These are phyloP conservation scores for Ascosphaera apis DNA, from an alignment of 2,329 filamentous ascomycete species.

Conservation along the genomic window DNA sequence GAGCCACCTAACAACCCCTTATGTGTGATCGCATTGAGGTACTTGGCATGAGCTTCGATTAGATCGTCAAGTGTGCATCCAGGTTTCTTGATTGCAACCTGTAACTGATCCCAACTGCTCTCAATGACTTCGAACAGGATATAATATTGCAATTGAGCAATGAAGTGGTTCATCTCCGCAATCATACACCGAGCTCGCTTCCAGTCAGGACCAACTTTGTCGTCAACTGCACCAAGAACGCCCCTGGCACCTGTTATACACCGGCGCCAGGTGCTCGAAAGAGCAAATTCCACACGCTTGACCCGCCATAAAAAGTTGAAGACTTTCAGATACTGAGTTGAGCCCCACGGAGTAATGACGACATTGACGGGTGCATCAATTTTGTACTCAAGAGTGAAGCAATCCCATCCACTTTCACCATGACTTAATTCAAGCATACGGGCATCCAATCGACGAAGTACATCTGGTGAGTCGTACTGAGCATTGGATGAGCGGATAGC, in stretches of 20 bases:
- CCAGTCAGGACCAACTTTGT: conserved; percentile 58
- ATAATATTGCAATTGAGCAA: conserved; percentile 93
- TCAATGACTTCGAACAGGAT: conserved; percentile 98
- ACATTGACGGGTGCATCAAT: conserved; percentile 93
- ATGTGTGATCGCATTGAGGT: conserved; percentile 82
- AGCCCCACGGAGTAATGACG: conserved; percentile 87
- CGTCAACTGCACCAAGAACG: conserved; percentile 58
- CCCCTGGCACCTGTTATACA: conserved; percentile 88
- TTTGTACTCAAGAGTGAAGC: conserved; percentile 96
- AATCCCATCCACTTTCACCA: conserved; percentile 96
- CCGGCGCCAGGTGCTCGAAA: conserved; percentile 76
- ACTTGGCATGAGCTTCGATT: conserved; percentile 73
- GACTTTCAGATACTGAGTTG: conserved; percentile 89
- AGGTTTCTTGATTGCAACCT: conserved; percentile 58
- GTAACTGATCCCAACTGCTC: conserved; percentile 77
- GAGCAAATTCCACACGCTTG: conserved; percentile 87
- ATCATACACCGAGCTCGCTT: conserved; percentile 70
- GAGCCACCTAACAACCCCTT: conserved; percentile 73
- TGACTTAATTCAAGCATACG: conserved; percentile 93
- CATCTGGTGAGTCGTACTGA: conserved; percentile 81
- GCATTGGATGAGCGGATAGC: conserved; percentile 93
- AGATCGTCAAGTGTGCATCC: conserved; percentile 86
- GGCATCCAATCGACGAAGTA: conserved; percentile 78
- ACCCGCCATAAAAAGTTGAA: conserved; percentile 99
- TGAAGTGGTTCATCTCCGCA: conserved; percentile 96